phyloP scores from a whole-genome alignment of 2,329 filamentous ascomycete species.

The Daldinia sp. region DNA sequence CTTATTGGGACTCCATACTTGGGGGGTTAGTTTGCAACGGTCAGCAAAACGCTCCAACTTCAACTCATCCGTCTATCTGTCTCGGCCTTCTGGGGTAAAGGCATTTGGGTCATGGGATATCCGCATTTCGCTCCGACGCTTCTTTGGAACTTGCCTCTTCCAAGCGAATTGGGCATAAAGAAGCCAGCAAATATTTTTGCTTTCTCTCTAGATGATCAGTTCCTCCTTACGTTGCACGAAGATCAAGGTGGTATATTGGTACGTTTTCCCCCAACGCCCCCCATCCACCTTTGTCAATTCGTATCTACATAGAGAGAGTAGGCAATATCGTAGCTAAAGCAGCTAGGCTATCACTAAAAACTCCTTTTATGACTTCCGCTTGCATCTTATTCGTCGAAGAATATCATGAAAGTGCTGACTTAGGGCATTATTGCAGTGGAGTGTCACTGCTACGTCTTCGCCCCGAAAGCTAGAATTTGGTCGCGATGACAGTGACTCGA shows the following conservation, averaged over 20 bases:
- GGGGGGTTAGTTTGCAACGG: no score
- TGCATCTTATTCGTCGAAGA: background rate
- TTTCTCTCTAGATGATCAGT: slow-evolving; percentile 6
- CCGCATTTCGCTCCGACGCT: slow-evolving; percentile 18
- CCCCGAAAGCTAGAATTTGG: slow-evolving; percentile 9
- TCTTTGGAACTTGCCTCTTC: slow-evolving; percentile 12
- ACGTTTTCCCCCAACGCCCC: no score
- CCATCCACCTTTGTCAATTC: no score
- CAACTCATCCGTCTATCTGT: no score
- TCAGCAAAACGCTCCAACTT: no score
- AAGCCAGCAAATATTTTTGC: slow-evolving; percentile 5
- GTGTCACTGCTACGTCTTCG: background rate
- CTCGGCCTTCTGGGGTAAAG: no score
- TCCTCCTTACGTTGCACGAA: slow-evolving; percentile 12
- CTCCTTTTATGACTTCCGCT: background rate
- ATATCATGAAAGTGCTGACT: background rate
- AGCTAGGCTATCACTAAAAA: no score
- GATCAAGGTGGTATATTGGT: slow-evolving; percentile 10
- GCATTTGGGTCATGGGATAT: slow-evolving; percentile 1
- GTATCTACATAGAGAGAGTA: background rate
- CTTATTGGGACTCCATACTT: no score
- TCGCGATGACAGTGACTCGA: background rate
- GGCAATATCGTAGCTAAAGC: background rate
- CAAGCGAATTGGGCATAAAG: slow-evolving; percentile 8
- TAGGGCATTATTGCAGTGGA: background rate